phyloP scores from a whole-genome alignment of 2,329 filamentous ascomycete species.

The Pseudogymnoascus sp. region DNA sequence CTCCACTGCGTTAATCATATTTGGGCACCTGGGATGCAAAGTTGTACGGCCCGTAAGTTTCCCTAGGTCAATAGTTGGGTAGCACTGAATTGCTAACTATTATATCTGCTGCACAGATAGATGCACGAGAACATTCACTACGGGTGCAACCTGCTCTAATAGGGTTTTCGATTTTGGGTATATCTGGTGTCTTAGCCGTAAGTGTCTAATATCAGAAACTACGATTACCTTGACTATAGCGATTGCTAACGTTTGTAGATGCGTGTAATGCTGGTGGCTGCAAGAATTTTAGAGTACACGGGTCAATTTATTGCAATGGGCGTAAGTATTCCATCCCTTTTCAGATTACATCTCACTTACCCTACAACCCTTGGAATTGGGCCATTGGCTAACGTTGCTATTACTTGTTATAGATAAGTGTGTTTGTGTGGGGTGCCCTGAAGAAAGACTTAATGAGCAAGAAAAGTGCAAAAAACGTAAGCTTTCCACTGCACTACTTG shows the following conservation, averaged over 20 bases:
- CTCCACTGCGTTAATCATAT: background rate
- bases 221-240: background rate
- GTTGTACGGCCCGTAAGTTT: background rate
- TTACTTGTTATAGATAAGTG: background rate
- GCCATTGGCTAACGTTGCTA: background rate
- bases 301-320: background rate
- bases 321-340: background rate
- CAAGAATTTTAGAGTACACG: background rate
- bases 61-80: background rate
- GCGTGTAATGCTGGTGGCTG: background rate
- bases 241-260: background rate
- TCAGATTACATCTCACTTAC: background rate
- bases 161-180: background rate
- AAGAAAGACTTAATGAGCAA: background rate
- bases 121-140: background rate
- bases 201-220: background rate
- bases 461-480: background rate
- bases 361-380: background rate
- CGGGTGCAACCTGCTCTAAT: background rate
- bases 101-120: background rate
- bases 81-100: background rate
- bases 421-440: background rate
- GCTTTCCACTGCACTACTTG: background rate
- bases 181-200: background rate
- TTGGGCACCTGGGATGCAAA: background rate